Conservation (phyloP, 495 filamentous ascomycete species). For the Penicillium roqueforti region DNA sequence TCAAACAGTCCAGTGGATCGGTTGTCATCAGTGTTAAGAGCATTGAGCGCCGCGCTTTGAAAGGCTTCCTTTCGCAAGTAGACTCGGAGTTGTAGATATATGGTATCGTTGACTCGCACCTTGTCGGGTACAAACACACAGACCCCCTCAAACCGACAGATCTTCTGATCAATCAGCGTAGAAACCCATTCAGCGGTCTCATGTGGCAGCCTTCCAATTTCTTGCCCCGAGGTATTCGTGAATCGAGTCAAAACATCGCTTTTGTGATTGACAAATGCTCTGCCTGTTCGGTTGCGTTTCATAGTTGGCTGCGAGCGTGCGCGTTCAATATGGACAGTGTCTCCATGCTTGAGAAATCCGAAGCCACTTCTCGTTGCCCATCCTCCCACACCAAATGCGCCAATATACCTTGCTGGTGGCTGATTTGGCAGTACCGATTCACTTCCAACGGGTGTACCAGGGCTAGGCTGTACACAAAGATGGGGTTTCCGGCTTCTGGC, state of each 20-base stretch:
- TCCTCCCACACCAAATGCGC: constrained; percentile 83
- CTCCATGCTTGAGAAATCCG: constrained; percentile 68
- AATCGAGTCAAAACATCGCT: constrained; percentile 92
- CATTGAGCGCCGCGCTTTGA: constrained; percentile 52
- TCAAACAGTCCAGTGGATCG: constrained; percentile 68
- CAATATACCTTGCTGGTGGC: constrained; percentile 72
- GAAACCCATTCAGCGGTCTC: constrained; percentile 94
- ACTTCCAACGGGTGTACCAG: neutral
- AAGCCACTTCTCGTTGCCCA: constrained; percentile 89
- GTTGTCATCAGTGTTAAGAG: constrained; percentile 59
- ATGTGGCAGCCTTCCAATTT: constrained; percentile 83
- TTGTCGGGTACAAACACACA: constrained; percentile 89
- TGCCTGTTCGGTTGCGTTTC: constrained; percentile 50
- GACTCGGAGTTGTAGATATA: constrained; percentile 81
- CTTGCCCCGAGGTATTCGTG: constrained; percentile 71
- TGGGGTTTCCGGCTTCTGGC: constrained; percentile 10
- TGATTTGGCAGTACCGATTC: constrained; percentile 33
- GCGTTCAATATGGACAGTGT: constrained; percentile 79
- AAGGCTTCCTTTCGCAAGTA: constrained; percentile 74
- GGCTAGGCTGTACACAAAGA: constrained; percentile 3
- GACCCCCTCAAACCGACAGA: constrained; percentile 80
- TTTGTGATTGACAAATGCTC: constrained; percentile 50
- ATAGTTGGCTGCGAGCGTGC: constrained; percentile 62
- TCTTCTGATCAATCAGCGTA: constrained; percentile 83
- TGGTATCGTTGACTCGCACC: constrained; percentile 83